A percentile compares a stretch with the other conserved stretches of the same genome.
These are phyloP conservation scores for Penicillium bialowiezense DNA, from an alignment of 495 filamentous ascomycete species.

Conservation along the genomic window DNA sequence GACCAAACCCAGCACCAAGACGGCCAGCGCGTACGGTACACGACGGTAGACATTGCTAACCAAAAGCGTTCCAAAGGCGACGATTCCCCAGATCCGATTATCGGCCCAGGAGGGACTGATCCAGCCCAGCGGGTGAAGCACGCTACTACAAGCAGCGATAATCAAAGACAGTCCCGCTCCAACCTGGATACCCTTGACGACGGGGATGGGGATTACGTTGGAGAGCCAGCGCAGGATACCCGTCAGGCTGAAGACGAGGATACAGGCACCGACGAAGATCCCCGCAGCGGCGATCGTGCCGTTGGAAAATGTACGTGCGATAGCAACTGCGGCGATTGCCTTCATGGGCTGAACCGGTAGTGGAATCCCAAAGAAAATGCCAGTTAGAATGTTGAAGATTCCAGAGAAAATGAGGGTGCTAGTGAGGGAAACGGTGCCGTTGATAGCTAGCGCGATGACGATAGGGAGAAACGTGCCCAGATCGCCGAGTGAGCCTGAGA, in stretches of 20 bases:
- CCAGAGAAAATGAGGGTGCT: conserved; percentile 86
- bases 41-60: conserved; percentile 54
- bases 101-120: conserved; percentile 59
- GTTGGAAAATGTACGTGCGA: conserved; percentile 61
- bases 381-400: conserved; percentile 79
- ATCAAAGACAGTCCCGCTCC: conserved; percentile 81
- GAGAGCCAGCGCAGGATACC: conserved; percentile 69
- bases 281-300: conserved; percentile 76
- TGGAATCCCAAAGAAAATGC: conserved; percentile 78
- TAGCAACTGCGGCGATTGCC: conserved; percentile 84
- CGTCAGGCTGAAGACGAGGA: conserved; percentile 74
- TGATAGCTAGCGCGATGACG: conserved; percentile 75
- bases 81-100: conserved; percentile 69
- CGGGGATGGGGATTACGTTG: conserved; percentile 71
- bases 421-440: conserved; percentile 72
- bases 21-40: conserved; percentile 71
- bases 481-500: conserved; percentile 88
- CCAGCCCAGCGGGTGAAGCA: conserved; percentile 61
- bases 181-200: conserved; percentile 92
- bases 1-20: conserved; percentile 64
- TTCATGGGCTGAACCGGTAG: conserved; percentile 89
- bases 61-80: conserved; percentile 66
- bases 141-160: conserved; percentile 64
- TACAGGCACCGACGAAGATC: conserved; percentile 65
- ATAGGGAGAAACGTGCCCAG: conserved; percentile 88